Base-by-base conservation (phyloP, 2,329 filamentous ascomycete genomes). In the Graphium sp. region DNA sequence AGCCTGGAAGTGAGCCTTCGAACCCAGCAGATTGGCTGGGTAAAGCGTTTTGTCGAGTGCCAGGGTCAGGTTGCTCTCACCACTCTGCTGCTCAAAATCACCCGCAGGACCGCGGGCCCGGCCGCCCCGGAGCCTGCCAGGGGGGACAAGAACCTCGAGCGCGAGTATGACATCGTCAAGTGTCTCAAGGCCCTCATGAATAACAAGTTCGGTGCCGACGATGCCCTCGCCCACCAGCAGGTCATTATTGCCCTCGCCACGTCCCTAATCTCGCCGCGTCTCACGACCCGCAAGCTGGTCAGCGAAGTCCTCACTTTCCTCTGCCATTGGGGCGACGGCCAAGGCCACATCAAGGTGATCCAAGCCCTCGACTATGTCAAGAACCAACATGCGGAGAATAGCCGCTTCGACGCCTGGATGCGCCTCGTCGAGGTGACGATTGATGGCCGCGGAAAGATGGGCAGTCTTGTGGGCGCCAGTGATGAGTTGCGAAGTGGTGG, bases 331-430 rank as follows among this genome's bases (percentile, higher is more conserved):
- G 81, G 71, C 15, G 73, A 84, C 37, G 81, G 82, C 24, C 67
- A 85, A 43, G 89, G 89, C 5, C 89, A 98, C 46, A 59, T 84
- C 41, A 93, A 91, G 53, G 89, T 98, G 19, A 73, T 98, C 31
- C 81, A 92, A 55, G 82, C 84, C 21, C 71, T 95, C 60, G 89
- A 98, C 47, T 70, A 79, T 47, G 79, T 94, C 53, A 95, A 94
- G 55, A 69, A 66, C 24, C 72, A 84, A 43, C 76, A 85, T 44
- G 79, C 77, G 35, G 89, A 95, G 50, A 94, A 91, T 53, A 87
- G 89, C 22, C 74, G 89, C 2, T 98, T 98, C 45, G 89, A 98
- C 52, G 76, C 85, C 21, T 98, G 89, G 89, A 93, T 98, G 82
- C 82, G 89, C 34, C 78, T 94, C 34, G 87, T 95, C 23, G 89